phyloP scores from a whole-genome alignment of 2,329 filamentous ascomycete species.

The Fusarium xylarioides region DNA sequence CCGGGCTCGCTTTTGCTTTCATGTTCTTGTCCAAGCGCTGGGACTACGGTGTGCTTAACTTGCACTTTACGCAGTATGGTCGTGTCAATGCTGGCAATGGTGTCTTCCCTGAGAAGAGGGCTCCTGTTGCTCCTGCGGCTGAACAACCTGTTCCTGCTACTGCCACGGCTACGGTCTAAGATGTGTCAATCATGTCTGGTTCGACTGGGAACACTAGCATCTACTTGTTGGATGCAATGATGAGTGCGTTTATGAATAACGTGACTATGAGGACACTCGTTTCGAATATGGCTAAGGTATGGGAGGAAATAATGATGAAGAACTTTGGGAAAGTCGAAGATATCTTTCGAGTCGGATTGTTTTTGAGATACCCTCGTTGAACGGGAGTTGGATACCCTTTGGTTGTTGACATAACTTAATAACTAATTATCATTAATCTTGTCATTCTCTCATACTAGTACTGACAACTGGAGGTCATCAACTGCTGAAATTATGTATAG shows the following conservation, averaged over 20 bases:
- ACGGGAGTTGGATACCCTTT: slow-evolving; percentile 28
- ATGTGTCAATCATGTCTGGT: background rate
- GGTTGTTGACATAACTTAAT: slow-evolving; percentile 13
- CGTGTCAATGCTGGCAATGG: slow-evolving; percentile 54
- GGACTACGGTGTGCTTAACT: slow-evolving; percentile 61
- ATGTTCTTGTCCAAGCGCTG: slow-evolving; percentile 57
- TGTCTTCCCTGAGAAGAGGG: slow-evolving; percentile 58
- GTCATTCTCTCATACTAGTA: background rate
- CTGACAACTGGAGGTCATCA: background rate
- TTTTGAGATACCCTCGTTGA: slow-evolving; percentile 37
- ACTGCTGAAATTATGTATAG: background rate
- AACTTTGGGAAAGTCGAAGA: background rate
- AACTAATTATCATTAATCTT: slow-evolving; percentile 12
- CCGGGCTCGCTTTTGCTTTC: slow-evolving; percentile 54
- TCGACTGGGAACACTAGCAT: background rate
- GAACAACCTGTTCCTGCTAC: slow-evolving; percentile 10
- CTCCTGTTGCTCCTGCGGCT: slow-evolving; percentile 16
- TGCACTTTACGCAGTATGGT: slow-evolving; percentile 65
- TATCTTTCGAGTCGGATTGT: background rate
- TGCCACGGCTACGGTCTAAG: slow-evolving; percentile 22
- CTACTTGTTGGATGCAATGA: background rate
- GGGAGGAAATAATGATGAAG: background rate
- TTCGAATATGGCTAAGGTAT: background rate
- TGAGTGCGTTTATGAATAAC: background rate
- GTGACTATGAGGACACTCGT: background rate